A percentile compares a stretch with the other conserved stretches of the same genome.
phyloP scores from a whole-genome alignment of 75 land plant species.

The Pinus taeda region DNA sequence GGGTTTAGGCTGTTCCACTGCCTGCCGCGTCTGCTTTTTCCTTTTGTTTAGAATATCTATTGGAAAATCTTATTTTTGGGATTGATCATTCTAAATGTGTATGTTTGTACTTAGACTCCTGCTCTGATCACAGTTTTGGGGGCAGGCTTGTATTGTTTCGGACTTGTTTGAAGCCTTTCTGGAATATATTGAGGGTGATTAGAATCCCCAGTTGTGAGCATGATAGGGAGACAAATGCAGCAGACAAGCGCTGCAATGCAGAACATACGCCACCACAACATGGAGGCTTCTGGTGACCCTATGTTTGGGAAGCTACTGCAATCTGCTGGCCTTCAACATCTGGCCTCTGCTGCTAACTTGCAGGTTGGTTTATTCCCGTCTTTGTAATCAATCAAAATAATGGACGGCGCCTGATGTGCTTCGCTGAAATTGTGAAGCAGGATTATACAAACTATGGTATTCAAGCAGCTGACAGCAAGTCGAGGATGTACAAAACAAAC shows the following conservation, averaged over 20 bases:
- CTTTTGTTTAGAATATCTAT: no score
- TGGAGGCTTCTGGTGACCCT: neutral
- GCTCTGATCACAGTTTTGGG: no score
- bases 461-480: neutral
- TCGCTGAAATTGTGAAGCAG: neutral
- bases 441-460: neutral
- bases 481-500: conserved; percentile 9
- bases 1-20: no score
- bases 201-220: no score
- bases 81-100: no score
- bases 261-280: neutral
- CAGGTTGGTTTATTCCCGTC: neutral
- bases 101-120: no score
- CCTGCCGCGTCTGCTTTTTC: no score
- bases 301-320: neutral
- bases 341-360: neutral
- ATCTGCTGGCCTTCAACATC: neutral
- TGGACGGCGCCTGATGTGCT: neutral
- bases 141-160: no score
- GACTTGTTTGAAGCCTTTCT: no score
- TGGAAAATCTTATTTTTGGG: no score
- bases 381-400: neutral
- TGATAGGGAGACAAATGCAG: neutral
- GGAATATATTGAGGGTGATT: no score
- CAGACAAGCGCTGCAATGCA: neutral